Evolutionary conservation across 768 basidiomycete species (phyloP), one percentile per base, ranked within the genome.

Genomic region (Lentinula edodes): DNA sequence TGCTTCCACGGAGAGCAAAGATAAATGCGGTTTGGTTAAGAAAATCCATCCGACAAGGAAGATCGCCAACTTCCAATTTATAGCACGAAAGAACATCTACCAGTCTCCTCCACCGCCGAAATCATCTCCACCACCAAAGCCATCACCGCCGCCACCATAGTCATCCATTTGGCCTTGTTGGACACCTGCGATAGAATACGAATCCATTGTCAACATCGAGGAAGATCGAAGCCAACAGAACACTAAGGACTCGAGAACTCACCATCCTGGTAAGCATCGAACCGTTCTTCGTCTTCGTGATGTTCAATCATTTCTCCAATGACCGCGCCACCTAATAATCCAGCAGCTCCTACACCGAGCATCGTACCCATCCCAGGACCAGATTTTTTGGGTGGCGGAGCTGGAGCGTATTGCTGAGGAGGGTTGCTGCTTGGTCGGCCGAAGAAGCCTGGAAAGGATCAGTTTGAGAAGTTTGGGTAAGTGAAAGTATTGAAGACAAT

Each of bases 251-350:
- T 12, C 46, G 20, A 48, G 23, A 23, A 34, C 51, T 60, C 38
- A 55, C 62, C 62, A 12, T 59, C 51, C 28, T 59, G 38, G 35
- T 63, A 63, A 54, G 62, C 61, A 50, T 59, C 52, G 15, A 52
- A 43, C 32, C 43, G 42, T 36, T 63, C 41, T 36, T 58, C 4
- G 48, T 62, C 18, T 50, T 60, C 57, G 36, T 62, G 58, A 42
- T 72, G 70, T 50, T 85, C 85, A 35, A 84, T 62, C 0, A 80
- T 83, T 50, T 84, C 76, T 39, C 67, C 80, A 42, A 89, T 66
- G 48, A 90, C 70, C 2, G 75, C 73, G 61, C 89, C 89, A 42
- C 83, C 88, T n/a, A 87, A 68, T n/a, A 89, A 69, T 61, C 86
- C 89, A 15, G 77, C 88, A 66, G 82, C 88, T 64, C 79, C 87